Base-by-base conservation (phyloP, 139 green algal genomes). In the Klebsormidium nitens region DNA sequence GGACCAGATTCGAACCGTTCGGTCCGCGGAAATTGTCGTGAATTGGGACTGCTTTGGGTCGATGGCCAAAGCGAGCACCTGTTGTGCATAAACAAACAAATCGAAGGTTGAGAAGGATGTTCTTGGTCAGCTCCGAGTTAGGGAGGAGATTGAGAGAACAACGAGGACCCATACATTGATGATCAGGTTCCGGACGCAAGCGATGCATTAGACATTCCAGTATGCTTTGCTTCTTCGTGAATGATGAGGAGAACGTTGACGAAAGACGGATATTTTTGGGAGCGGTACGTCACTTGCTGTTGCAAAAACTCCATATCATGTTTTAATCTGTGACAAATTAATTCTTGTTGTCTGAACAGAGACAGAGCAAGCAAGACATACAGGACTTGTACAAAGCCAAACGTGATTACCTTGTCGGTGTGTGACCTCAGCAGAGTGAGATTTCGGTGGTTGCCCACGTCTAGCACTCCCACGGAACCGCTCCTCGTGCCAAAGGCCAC, bases 1-100 rank as follows among this genome's bases (percentile, higher is more conserved):
- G 60, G 89, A 75, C 88, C 87, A 91, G n/a, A 89, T 78, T 29
- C 87, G 78, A 23, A 90, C 81, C 1, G 83, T 89, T 58, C 83
- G 82, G 57, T 94, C 88, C 2, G 63, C 65, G 5, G 82, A 88
- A 0, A 74, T 81, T 14, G 71, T 78, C n/a, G 34, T 26, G 36
- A 71, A 61, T 36, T 78, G 36, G 26, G 34, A 17, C 5, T 36
- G 44, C 38, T 50, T 73, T 1, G 76, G 78, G 64, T 90, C 80
- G 8, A 74, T 48, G 5, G 80, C 82, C 29, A 90, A 74, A 26
- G 56, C 74, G 31, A 75, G 80, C 37, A 93, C 14, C 42, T 50
- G 42, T 8, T 8, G 42, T 26, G 42, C 11, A 14, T 8, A 50
- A 50, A n/a, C n/a, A n/a, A n/a, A n/a, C n/a, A n/a, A n/a, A n/a